Conservation (phyloP, 805 yeast species). For the Clavispora vitiphila region DNA sequence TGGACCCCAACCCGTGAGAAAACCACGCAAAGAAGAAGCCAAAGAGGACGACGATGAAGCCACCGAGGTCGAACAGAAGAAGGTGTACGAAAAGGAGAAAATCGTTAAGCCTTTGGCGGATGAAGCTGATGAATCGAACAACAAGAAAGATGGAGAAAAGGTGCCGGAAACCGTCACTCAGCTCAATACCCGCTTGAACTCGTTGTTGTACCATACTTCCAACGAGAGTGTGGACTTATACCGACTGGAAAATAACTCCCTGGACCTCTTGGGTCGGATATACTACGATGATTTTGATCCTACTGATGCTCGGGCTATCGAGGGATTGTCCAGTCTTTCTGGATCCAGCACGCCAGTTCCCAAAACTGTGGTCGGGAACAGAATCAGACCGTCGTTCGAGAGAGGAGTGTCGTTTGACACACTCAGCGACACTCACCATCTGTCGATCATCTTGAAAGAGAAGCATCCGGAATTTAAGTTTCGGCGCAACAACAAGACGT, state of each 20-base stretch:
- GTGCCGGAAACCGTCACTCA: slow-evolving; percentile 25
- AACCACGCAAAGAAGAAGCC: neutral
- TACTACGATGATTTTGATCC: slow-evolving; percentile 41
- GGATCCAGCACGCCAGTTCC: slow-evolving; percentile 1
- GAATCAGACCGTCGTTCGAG: slow-evolving; percentile 21
- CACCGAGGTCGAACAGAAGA: slow-evolving; percentile 8
- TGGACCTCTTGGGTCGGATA: slow-evolving; percentile 38
- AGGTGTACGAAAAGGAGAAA: slow-evolving; percentile 14
- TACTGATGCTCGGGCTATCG: slow-evolving; percentile 9
- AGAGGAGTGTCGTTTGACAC: slow-evolving; percentile 41
- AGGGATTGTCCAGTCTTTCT: neutral
- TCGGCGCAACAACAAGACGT: slow-evolving; percentile 41
- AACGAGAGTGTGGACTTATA: slow-evolving; percentile 36
- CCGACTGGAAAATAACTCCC: slow-evolving; percentile 31
- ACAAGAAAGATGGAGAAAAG: slow-evolving; percentile 1
- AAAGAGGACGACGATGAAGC: neutral
- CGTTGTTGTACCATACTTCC: slow-evolving; percentile 33
- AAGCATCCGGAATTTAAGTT: slow-evolving; percentile 40
- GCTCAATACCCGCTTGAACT: slow-evolving; percentile 34
- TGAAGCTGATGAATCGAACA: slow-evolving; percentile 3
- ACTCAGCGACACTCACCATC: slow-evolving; percentile 25
- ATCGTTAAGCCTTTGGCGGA: slow-evolving; percentile 5
- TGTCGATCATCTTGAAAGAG: slow-evolving; percentile 35
- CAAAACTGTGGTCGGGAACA: slow-evolving; percentile 10
- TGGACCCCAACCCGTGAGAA: neutral